Evolutionary conservation across 2,329 filamentous ascomycete genomes (phyloP), one percentile per base, ranked within the genome.

Genomic region (Fusarium domesticum): DNA sequence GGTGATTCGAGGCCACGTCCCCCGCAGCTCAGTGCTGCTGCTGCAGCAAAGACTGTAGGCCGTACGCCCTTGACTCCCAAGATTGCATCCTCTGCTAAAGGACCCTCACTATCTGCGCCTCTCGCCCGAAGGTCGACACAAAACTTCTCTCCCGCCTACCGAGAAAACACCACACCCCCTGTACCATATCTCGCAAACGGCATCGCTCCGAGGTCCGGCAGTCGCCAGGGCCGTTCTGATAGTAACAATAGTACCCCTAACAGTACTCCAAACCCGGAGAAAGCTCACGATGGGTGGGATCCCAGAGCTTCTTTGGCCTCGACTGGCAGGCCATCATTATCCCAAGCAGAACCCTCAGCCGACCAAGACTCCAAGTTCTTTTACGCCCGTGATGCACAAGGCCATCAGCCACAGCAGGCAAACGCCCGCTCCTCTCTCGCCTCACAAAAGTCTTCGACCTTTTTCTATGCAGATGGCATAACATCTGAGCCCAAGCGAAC

Each of bases 361-460:
- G 57, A 62, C 16, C 39, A 58, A 47, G 50, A 62, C 56, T 65
- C 58, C 57, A 92, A 89, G 70, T 97, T 97, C 76, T 96, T 98
- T 65, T 91, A 95, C 64, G 93, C 91, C 19, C 89, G 84, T 64
- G 89, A 96, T 56, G 86, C 78, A 31, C 84, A 79, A 56, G 67
- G 72, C 17, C 53, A 60, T 39, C 61, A 65, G 53, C 64, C 58
- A 39, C 58, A 61, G 39, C 60, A 70, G 23, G 23, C 70, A 6
- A 34, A 53, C 5, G 23, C 39, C 69, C 58, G 68, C 32, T 63
- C 65, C 45, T 64, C 62, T 17, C 59, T 65, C n/a, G 62, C 70
- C 4, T 67, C 72, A 16, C 70, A 74, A 31, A 78, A 76, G 54
- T 63, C 67, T 32, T 57, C 75, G 10, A 72, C 71, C n/a, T 81